Conservation (phyloP, 164 flowering plant genomes). For the Aristolochia fimbriata region DNA sequence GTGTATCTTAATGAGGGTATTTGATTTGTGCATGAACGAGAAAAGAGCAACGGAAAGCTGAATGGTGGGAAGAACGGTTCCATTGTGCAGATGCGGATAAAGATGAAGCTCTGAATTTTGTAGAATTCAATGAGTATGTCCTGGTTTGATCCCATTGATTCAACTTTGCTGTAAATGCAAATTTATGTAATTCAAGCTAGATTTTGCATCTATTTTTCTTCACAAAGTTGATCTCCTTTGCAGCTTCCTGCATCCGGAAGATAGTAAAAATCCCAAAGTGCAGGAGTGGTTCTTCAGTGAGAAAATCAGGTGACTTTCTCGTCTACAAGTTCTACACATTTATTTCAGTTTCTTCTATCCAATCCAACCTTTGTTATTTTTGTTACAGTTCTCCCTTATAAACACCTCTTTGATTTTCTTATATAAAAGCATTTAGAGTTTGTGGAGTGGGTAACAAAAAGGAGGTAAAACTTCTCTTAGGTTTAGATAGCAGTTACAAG, state of each 20-base stretch:
- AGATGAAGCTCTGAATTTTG: conserved; percentile 29
- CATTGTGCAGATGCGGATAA: conserved; percentile 43
- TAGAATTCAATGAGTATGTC: conserved; percentile 47
- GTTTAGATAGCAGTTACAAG: too few relatives aligned
- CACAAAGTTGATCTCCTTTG: neutral
- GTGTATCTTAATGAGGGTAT: neutral
- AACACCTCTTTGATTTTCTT: too few relatives aligned
- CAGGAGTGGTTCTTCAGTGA: conserved; percentile 40
- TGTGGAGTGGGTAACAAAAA: too few relatives aligned
- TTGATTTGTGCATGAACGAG: conserved; percentile 24
- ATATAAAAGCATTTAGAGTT: too few relatives aligned
- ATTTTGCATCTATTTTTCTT: neutral
- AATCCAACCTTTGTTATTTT: too few relatives aligned
- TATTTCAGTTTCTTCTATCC: too few relatives aligned
- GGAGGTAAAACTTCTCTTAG: too few relatives aligned
- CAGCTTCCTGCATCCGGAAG: conserved; percentile 70
- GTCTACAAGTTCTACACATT: neutral
- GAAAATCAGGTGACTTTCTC: conserved; percentile 27
- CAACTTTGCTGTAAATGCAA: neutral
- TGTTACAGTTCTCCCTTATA: too few relatives aligned
- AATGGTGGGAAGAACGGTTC: conserved; percentile 59
- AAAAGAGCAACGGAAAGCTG: conserved; percentile 40
- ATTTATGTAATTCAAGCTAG: too few relatives aligned
- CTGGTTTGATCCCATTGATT: neutral
- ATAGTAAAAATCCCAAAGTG: conserved; percentile 33